A percentile compares a stretch with the other conserved stretches of the same genome.
Conservation (phyloP, 805 yeast species). For the Pichia occidentalis region DNA sequence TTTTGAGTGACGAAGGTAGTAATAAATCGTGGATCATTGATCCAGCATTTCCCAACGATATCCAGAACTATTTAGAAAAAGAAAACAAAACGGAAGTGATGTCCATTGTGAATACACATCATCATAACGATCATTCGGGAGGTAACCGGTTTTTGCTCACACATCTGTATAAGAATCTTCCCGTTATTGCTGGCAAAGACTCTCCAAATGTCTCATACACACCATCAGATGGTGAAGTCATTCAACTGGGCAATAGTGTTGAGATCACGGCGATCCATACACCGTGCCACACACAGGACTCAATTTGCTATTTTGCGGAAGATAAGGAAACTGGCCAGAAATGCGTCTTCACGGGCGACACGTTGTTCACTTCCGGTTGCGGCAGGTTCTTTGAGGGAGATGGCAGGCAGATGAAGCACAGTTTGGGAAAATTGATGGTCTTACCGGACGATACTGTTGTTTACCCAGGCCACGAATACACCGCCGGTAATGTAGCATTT, state of each 20-base stretch:
- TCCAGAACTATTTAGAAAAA: conserved; percentile 36
- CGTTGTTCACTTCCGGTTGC: conserved; percentile 89
- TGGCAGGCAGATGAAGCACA: conserved; percentile 69
- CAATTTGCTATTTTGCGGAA: conserved; percentile 75
- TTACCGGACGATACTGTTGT: conserved; percentile 69
- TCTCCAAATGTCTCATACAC: conserved; percentile 67
- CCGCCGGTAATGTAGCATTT: conserved; percentile 72
- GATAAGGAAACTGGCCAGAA: conserved; percentile 59
- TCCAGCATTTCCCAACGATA: conserved; percentile 83
- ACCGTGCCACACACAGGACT: conserved; percentile 97
- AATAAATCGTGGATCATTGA: conserved; percentile 78
- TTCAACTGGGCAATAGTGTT: conserved; percentile 58
- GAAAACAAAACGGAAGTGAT: conserved; percentile 41
- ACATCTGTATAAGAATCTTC: conserved; percentile 37
- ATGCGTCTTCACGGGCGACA: conserved; percentile 93
- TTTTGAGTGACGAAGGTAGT: conserved; percentile 61
- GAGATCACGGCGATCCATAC: conserved; percentile 80
- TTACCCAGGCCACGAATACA: conserved; percentile 96
- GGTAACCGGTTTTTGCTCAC: conserved; percentile 51
- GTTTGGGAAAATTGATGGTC: conserved; percentile 54
- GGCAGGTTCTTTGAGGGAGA: conserved; percentile 95
- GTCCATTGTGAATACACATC: conserved; percentile 92
- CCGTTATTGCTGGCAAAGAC: conserved; percentile 79
- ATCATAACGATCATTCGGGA: conserved; percentile 91
- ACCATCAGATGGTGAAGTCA: conserved; percentile 56